Evolutionary conservation across 2,329 filamentous ascomycete genomes (phyloP).

Genomic region (Cladophialophora chaetospira): DNA sequence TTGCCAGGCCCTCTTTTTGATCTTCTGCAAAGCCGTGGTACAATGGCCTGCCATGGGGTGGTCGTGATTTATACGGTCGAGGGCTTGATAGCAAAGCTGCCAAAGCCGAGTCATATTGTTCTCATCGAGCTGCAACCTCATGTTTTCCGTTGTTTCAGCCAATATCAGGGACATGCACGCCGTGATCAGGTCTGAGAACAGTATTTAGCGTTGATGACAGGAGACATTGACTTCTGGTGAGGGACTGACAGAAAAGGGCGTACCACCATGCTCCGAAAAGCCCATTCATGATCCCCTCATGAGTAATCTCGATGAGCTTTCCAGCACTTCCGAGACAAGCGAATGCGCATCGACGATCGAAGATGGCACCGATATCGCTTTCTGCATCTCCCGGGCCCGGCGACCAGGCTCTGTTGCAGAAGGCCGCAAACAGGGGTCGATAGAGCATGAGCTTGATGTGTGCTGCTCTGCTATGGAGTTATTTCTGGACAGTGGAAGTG

Average conservation of each 20-base stretch:
- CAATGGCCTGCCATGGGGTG: constrained; percentile 4
- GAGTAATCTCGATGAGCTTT: neutral
- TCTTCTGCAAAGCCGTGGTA: neutral
- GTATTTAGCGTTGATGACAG: neutral
- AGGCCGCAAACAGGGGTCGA: constrained; percentile 8
- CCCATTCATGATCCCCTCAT: neutral
- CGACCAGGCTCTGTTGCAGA: neutral
- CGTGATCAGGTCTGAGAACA: neutral
- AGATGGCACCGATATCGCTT: neutral
- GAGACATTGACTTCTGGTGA: neutral
- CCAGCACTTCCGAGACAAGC: neutral
- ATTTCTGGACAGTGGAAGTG: too few species aligned
- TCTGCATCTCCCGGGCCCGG: neutral
- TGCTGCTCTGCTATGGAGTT: neutral
- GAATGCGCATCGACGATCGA: neutral
- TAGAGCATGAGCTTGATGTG: constrained; percentile 7
- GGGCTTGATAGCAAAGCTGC: neutral
- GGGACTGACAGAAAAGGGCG: constrained; percentile 4
- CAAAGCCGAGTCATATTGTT: neutral
- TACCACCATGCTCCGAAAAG: constrained; percentile 7
- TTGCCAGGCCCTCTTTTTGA: too few species aligned
- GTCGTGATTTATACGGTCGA: neutral
- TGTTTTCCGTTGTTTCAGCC: neutral
- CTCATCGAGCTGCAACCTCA: neutral
- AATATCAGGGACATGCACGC: neutral